These are phyloP conservation scores for Phoenix roebelenii DNA, from an alignment of 176 grass and related monocot genomes.

Conservation along the genomic window DNA sequence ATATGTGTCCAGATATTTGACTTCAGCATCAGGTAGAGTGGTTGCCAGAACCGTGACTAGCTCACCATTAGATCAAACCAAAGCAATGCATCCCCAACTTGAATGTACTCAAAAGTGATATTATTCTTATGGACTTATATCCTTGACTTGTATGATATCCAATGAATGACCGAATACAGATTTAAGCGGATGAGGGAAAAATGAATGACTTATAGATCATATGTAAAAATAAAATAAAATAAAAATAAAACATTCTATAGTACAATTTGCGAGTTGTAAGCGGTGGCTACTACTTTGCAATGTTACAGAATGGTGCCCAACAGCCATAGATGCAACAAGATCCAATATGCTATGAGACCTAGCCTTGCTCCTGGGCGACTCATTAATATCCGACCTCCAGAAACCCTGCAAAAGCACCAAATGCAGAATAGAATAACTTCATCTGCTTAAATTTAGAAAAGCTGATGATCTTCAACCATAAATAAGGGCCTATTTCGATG, in stretches of 20 bases:
- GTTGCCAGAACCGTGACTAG: too few species aligned
- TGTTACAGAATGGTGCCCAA: slow-evolving; percentile 67
- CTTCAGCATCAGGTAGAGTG: too few species aligned
- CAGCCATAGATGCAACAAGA: slow-evolving; percentile 83
- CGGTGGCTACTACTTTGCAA: slow-evolving; percentile 10
- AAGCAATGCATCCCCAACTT: too few species aligned
- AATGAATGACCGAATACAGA: too few species aligned
- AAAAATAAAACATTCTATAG: slow-evolving; percentile 33
- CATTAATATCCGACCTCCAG: slow-evolving; percentile 73
- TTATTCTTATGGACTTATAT: too few species aligned
- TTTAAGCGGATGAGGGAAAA: background rate
- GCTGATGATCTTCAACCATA: too few species aligned
- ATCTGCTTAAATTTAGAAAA: too few species aligned
- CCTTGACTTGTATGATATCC: too few species aligned
- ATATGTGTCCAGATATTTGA: too few species aligned
- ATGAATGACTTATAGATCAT: slow-evolving; percentile 29
- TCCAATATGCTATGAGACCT: slow-evolving; percentile 57
- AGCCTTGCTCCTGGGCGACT: slow-evolving; percentile 74
- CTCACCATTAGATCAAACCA: too few species aligned
- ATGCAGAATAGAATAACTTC: slow-evolving; percentile 6
- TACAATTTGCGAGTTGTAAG: slow-evolving; percentile 43
- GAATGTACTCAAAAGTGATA: too few species aligned
- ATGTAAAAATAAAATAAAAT: slow-evolving; percentile 14
- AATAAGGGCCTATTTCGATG: too few species aligned
- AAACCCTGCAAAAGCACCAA: slow-evolving; percentile 56